Conservation (phyloP, 2,329 filamentous ascomycete species). For the Scortechinia acanthostroma region DNA sequence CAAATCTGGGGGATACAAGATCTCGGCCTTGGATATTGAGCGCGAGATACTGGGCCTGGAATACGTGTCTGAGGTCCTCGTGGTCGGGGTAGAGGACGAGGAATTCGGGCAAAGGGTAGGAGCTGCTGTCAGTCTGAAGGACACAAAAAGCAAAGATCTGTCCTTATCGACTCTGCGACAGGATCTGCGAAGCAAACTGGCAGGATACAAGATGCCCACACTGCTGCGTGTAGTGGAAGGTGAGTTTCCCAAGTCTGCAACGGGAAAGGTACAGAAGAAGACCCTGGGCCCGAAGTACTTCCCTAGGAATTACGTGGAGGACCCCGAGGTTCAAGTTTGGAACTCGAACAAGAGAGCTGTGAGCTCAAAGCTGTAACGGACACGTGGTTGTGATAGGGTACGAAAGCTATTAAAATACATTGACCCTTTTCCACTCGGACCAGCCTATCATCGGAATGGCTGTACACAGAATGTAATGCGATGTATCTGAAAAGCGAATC, state of each 20-base stretch:
- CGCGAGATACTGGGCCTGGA: constrained; percentile 29
- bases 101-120: constrained; percentile 34
- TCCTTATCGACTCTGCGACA: constrained; percentile 11
- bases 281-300: constrained; percentile 28
- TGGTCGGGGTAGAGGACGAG: constrained; percentile 31
- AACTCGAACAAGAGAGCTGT: too few species aligned
- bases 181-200: constrained; percentile 31
- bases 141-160: too few species aligned
- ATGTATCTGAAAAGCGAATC: too few species aligned
- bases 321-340: neutral
- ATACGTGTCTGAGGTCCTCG: constrained; percentile 33
- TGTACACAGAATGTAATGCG: too few species aligned
- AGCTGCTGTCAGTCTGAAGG: constrained; percentile 18
- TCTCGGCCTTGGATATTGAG: constrained; percentile 33
- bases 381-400: too few species aligned
- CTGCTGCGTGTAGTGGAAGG: constrained; percentile 19
- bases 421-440: too few species aligned
- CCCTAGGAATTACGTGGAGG: constrained; percentile 7
- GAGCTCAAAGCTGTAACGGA: too few species aligned
- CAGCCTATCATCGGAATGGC: too few species aligned
- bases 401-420: too few species aligned
- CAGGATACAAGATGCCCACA: constrained; percentile 38
- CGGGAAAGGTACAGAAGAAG: constrained; percentile 42
- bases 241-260: constrained; percentile 36
- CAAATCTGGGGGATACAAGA: constrained; percentile 35